Conservation (phyloP, 345 rosid genomes). For the Lepidium sativum region DNA sequence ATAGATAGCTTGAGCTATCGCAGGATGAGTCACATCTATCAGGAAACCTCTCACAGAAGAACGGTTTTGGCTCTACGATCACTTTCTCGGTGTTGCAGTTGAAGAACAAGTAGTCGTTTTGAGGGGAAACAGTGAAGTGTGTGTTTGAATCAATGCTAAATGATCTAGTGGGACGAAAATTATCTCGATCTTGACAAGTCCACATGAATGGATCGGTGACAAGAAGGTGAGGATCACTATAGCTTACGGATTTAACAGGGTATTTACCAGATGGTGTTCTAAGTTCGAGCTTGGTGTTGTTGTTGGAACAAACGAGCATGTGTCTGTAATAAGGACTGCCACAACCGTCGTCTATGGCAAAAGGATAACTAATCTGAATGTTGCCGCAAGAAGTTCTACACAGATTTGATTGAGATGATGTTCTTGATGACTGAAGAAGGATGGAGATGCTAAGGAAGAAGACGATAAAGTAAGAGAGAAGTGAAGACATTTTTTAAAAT, state of each 20-base stretch:
- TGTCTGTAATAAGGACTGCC: conserved; percentile 81
- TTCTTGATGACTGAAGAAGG: conserved; percentile 8
- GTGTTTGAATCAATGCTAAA: conserved; percentile 86
- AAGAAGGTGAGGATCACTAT: conserved; percentile 72
- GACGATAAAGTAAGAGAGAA: conserved; percentile 15
- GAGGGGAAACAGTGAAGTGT: conserved; percentile 64
- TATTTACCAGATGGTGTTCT: conserved; percentile 80
- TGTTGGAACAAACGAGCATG: conserved; percentile 62
- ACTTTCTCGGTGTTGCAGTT: conserved; percentile 61
- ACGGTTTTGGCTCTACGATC: conserved; percentile 70
- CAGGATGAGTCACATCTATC: conserved; percentile 86
- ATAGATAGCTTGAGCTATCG: conserved; percentile 78
- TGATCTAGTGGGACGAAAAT: conserved; percentile 65
- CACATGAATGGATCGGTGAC: conserved; percentile 81
- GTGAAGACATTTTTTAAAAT: conserved; percentile 16
- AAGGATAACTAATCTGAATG: conserved; percentile 66
- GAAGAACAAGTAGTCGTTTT: conserved; percentile 90
- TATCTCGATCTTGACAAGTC: conserved; percentile 60
- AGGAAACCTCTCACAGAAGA: conserved; percentile 80
- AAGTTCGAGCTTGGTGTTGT: conserved; percentile 49
- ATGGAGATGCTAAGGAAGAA: conserved; percentile 1
- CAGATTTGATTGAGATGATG: conserved; percentile 33
- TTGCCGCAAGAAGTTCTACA: conserved; percentile 70
- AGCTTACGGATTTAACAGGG: conserved; percentile 60
- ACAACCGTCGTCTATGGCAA: conserved; percentile 79